phyloP scores from a whole-genome alignment of 805 yeast species.

The Torulaspora microellipsoides region DNA sequence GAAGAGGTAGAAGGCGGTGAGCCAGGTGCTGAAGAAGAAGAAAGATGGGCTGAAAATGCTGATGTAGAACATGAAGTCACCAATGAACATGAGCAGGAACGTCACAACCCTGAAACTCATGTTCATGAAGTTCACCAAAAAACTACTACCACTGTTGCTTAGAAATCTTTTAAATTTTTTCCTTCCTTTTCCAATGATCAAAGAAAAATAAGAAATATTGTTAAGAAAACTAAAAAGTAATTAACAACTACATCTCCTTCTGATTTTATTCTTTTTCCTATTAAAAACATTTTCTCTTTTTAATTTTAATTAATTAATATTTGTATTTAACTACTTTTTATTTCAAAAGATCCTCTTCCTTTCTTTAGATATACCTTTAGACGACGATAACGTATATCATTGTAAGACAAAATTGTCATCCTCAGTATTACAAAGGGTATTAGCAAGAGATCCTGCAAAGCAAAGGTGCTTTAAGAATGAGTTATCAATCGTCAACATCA shows the following conservation, averaged over 20 bases:
- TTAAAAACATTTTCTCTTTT: background rate
- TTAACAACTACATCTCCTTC: background rate
- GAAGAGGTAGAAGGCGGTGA: constrained; percentile 20
- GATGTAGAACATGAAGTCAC: constrained; percentile 5
- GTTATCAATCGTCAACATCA: background rate
- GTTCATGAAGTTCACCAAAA: constrained; percentile 6
- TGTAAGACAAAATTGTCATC: too few relatives aligned
- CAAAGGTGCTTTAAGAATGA: background rate
- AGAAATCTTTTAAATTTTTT: background rate
- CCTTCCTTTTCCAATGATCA: background rate
- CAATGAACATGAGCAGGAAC: constrained; percentile 1
- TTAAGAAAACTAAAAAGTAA: background rate
- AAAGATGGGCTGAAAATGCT: constrained; percentile 6
- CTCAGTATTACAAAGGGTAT: too few relatives aligned
- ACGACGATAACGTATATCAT: too few relatives aligned
- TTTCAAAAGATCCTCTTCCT: background rate
- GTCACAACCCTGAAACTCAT: constrained; percentile 5
- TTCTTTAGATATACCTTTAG: too few relatives aligned
- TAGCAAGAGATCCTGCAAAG: too few relatives aligned
- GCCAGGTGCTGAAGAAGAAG: constrained; percentile 14
- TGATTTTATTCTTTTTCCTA: constrained; percentile 3
- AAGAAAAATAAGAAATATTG: background rate
- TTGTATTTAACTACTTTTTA: constrained; percentile 3
- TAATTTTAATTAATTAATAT: constrained; percentile 9
- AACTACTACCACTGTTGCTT: constrained; percentile 6